Conservation (phyloP, 306 rosid species). For the Sophora flavescens region DNA sequence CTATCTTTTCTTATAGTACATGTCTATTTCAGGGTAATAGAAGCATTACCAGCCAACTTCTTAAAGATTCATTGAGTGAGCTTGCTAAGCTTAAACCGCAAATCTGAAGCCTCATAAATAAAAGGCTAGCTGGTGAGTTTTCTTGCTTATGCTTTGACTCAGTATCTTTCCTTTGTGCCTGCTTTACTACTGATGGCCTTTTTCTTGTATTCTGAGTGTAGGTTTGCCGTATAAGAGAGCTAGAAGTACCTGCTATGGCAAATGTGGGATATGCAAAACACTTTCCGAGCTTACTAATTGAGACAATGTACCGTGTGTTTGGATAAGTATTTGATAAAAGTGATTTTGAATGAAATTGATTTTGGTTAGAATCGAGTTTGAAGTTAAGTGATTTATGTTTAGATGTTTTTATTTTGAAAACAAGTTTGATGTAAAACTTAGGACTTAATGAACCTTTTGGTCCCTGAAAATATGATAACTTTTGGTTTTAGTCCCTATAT, state of each 20-base stretch:
- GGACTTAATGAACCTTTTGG: too few relatives aligned
- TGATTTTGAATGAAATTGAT: too few relatives aligned
- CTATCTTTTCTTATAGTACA: slow-evolving; percentile 21
- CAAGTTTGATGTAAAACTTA: too few relatives aligned
- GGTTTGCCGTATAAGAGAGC: slow-evolving; percentile 41
- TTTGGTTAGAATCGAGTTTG: too few relatives aligned
- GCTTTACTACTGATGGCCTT: neutral
- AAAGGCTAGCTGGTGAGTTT: slow-evolving; percentile 49
- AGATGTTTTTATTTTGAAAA: too few relatives aligned
- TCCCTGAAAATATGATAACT: too few relatives aligned
- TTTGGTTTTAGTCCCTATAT: too few relatives aligned
- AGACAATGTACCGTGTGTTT: neutral
- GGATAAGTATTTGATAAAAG: too few relatives aligned
- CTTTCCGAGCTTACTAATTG: slow-evolving; percentile 26
- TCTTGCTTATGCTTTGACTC: slow-evolving; percentile 29
- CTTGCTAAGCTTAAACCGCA: slow-evolving; percentile 62
- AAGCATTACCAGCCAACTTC: slow-evolving; percentile 50
- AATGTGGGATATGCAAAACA: slow-evolving; percentile 26
- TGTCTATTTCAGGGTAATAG: slow-evolving; percentile 62
- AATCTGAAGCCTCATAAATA: slow-evolving; percentile 38
- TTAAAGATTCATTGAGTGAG: slow-evolving; percentile 62
- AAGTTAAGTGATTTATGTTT: too few relatives aligned
- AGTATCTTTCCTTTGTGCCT: neutral
- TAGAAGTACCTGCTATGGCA: slow-evolving; percentile 8
- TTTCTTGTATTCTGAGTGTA: slow-evolving; percentile 45